Conservation (phyloP, 1,139 yeast genomes). For the Protomyces pachydermus region DNA sequence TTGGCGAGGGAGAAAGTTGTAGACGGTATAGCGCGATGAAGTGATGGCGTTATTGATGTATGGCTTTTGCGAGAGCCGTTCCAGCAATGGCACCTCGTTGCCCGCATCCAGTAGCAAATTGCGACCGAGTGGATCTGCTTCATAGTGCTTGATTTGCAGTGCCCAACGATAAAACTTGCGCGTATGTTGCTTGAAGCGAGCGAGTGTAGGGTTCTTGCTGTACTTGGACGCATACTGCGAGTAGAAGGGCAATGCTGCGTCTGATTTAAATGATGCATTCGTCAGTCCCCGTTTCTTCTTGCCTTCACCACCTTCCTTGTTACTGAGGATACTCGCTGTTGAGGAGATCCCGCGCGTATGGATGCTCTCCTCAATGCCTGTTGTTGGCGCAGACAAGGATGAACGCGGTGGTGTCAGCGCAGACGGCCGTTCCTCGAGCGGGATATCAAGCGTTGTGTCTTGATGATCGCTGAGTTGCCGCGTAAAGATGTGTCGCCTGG, state of each 20-base stretch:
- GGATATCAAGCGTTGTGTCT: background rate
- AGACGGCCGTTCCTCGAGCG: background rate
- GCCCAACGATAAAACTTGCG: constrained; percentile 10
- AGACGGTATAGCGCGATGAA: constrained; percentile 78
- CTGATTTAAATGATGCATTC: background rate
- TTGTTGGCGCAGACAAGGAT: background rate
- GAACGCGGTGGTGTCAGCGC: background rate
- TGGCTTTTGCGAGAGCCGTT: constrained; percentile 62
- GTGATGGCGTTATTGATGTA: constrained; percentile 67
- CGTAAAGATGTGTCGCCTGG: background rate
- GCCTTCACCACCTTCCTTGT: background rate
- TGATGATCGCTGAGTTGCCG: background rate
- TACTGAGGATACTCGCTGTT: background rate
- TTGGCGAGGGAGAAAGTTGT: constrained; percentile 83
- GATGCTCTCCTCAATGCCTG: background rate
- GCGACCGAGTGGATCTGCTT: constrained; percentile 32
- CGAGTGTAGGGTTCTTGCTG: constrained; percentile 32
- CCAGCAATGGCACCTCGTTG: constrained; percentile 41
- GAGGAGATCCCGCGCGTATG: background rate
- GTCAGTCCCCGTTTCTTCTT: background rate
- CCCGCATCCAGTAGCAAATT: constrained; percentile 36
- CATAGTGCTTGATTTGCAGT: constrained; percentile 30
- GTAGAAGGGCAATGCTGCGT: background rate
- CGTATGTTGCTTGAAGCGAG: constrained; percentile 34
- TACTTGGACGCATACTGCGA: background rate